phyloP scores from a whole-genome alignment of 106 monocot species.

The Narthecium ossifragum region DNA sequence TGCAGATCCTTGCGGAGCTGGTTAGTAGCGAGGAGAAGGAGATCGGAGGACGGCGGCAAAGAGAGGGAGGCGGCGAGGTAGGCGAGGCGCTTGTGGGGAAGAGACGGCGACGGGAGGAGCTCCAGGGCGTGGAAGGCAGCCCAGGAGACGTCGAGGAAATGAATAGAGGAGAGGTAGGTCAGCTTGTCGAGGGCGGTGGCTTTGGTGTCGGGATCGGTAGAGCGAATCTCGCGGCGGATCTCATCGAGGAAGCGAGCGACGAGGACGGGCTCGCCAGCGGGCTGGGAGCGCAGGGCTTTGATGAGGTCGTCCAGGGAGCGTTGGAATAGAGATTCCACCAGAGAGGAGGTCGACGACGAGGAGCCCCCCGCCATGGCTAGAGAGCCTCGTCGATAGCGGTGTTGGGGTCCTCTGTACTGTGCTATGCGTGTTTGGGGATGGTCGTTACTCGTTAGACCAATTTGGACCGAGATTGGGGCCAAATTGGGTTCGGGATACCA shows the following conservation, averaged over 20 bases:
- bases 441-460: no score
- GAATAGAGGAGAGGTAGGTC: constrained; percentile 75
- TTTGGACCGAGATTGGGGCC: no score
- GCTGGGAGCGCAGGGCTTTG: constrained; percentile 53
- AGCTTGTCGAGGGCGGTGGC: constrained; percentile 73
- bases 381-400: no score
- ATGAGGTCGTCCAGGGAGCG: constrained; percentile 75
- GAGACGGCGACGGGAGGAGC: constrained; percentile 59
- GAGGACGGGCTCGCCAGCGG: constrained; percentile 21
- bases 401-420: no score
- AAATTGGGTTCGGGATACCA: no score
- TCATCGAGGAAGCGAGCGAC: constrained; percentile 52
- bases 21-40: constrained; percentile 73
- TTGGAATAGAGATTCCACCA: constrained; percentile 78
- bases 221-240: constrained; percentile 83
- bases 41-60: constrained; percentile 50
- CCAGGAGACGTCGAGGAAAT: constrained; percentile 40
- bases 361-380: constrained; percentile 1
- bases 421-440: no score
- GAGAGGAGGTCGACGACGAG: constrained; percentile 27
- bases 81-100: constrained; percentile 42
- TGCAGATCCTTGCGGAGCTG: constrained; percentile 90
- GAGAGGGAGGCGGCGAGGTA: constrained; percentile 64
- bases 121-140: constrained; percentile 62
- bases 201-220: constrained; percentile 50